phyloP scores from a whole-genome alignment of 75 land plant species.

The Selaginella moellendorffii region DNA sequence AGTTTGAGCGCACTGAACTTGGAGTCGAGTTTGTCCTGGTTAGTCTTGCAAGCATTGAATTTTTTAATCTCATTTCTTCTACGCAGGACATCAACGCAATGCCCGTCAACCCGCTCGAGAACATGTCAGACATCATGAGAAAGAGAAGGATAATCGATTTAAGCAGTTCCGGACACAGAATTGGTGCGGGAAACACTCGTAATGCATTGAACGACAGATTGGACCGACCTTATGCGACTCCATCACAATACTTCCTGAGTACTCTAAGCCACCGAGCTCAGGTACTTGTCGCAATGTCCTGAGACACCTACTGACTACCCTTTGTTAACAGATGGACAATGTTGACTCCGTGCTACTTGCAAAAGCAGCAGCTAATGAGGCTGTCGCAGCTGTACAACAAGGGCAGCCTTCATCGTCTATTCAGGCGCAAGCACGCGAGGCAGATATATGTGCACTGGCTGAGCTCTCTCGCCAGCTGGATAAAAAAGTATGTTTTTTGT shows the following conservation, averaged over 20 bases:
- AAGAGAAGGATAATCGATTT: conserved; percentile 27
- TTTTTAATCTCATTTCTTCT: too few species aligned
- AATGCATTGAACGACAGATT: conserved; percentile 28
- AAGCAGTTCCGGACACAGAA: conserved; percentile 11
- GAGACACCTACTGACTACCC: too few species aligned
- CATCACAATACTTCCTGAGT: conserved; percentile 28
- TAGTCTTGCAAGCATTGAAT: neutral
- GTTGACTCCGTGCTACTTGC: conserved; percentile 25
- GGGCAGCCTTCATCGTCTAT: conserved; percentile 41
- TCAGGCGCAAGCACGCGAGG: conserved; percentile 70
- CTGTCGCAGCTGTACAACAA: conserved; percentile 43
- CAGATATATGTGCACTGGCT: conserved; percentile 66
- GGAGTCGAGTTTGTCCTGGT: conserved; percentile 89
- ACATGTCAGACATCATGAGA: conserved; percentile 53
- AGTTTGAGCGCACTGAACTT: conserved; percentile 63
- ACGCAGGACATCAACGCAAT: conserved; percentile 84
- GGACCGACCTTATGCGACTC: conserved; percentile 24
- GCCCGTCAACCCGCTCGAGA: conserved; percentile 70
- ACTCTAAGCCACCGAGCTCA: conserved; percentile 45
- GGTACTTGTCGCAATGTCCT: too few species aligned
- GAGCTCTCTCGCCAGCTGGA: conserved; percentile 56
- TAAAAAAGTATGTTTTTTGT: conserved; percentile 45
- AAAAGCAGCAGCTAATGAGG: conserved; percentile 42
- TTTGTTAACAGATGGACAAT: conserved; percentile 46
- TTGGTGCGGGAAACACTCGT: conserved; percentile 18